Evolutionary conservation across 108 stramenopile genomes (phyloP).

Genomic region (Nitzschia sp.): DNA sequence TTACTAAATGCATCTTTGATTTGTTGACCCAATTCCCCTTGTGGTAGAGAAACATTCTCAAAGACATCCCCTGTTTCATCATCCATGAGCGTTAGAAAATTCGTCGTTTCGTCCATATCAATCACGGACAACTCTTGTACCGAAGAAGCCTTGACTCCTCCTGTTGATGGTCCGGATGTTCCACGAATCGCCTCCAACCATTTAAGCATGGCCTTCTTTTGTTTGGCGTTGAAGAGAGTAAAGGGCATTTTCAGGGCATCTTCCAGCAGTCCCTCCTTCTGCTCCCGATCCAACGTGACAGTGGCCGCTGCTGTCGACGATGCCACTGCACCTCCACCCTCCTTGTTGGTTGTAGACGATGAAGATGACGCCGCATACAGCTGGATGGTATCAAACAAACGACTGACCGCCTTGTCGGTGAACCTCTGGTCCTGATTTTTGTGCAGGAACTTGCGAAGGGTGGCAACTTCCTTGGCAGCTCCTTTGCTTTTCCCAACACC

Average conservation of each 20-base stretch:
- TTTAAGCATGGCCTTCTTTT: constrained; percentile 34
- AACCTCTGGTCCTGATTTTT: constrained; percentile 33
- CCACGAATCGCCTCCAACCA: constrained; percentile 27
- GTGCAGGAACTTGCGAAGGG: constrained; percentile 32
- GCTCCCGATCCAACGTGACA: constrained; percentile 6
- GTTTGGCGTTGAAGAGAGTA: constrained; percentile 30
- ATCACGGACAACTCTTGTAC: constrained; percentile 9
- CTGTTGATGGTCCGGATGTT: background rate
- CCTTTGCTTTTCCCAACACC: constrained; percentile 34
- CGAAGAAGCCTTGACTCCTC: background rate
- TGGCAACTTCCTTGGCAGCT: constrained; percentile 24
- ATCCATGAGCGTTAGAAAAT: constrained; percentile 13
- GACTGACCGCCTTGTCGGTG: constrained; percentile 29
- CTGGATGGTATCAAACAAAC: constrained; percentile 32
- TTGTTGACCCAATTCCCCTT: constrained; percentile 6
- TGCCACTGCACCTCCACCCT: background rate
- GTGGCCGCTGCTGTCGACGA: background rate
- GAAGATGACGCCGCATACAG: background rate
- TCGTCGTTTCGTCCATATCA: constrained; percentile 11
- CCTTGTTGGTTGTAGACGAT: background rate
- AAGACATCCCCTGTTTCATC: constrained; percentile 30
- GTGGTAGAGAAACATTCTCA: constrained; percentile 21
- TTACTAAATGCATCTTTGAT: constrained; percentile 19
- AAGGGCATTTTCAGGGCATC: constrained; percentile 35
- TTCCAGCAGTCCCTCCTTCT: constrained; percentile 25